Evolutionary conservation across 371 early-diverging fungal species (phyloP).

Genomic region (Syncephalastrum sp.): DNA sequence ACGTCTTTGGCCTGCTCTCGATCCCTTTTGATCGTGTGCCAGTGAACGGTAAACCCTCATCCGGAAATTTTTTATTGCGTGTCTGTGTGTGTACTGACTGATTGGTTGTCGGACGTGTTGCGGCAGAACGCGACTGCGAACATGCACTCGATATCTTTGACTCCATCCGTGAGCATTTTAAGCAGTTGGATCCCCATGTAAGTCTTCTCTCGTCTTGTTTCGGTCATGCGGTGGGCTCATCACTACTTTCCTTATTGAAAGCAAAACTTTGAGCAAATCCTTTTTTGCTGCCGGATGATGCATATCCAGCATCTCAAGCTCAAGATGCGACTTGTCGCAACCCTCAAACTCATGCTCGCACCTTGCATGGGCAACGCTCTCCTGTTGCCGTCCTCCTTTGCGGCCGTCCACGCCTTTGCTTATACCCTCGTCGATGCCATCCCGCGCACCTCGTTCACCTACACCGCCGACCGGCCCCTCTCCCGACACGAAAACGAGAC

Average conservation of each 20-base stretch:
- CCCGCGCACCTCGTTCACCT: constrained; percentile 8
- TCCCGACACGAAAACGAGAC: constrained; percentile 12
- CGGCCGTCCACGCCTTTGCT: constrained; percentile 40
- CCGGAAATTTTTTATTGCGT: too few relatives aligned
- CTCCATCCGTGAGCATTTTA: constrained; percentile 39
- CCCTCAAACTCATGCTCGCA: constrained; percentile 25
- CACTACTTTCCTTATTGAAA: constrained; percentile 3
- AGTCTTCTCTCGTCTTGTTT: constrained; percentile 5
- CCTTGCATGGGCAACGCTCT: constrained; percentile 23
- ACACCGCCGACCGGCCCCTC: constrained; percentile 5
- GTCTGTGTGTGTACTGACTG: too few relatives aligned
- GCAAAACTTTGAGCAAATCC: constrained; percentile 47
- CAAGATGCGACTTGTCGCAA: constrained; percentile 34
- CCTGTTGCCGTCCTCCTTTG: constrained; percentile 38
- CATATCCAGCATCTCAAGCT: neutral
- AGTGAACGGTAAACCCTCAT: constrained; percentile 19
- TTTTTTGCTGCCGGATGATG: constrained; percentile 34
- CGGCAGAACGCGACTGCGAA: constrained; percentile 27
- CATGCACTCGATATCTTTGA: constrained; percentile 51
- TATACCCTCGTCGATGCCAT: constrained; percentile 44
- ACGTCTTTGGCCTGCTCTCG: constrained; percentile 32
- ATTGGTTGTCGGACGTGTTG: too few relatives aligned
- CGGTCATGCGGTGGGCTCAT: neutral
- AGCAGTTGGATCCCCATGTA: constrained; percentile 34
- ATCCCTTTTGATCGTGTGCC: constrained; percentile 34